phyloP scores from a whole-genome alignment of 139 green algal genomes.

The Eudorina sp. region DNA sequence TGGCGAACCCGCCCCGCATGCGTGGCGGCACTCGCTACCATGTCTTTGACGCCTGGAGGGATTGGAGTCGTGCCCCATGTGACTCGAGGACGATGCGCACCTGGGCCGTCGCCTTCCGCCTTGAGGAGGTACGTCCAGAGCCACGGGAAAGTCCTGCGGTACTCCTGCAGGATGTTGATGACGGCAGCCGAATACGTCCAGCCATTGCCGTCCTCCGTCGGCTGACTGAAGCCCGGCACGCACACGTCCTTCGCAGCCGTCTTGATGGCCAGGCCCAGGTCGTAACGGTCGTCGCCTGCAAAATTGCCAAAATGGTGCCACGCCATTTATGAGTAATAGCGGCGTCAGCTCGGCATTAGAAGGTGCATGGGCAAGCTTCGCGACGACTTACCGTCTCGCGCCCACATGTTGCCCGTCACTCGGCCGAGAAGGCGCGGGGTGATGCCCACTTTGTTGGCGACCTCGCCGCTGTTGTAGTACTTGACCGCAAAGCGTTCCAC shows the following conservation, averaged over 20 bases:
- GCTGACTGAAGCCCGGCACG: constrained; percentile 75
- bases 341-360: no score
- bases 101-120: constrained; percentile 1
- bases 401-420: constrained; percentile 82
- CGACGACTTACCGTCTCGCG: constrained; percentile 56
- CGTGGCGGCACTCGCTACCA: no score
- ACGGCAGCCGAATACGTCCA: constrained; percentile 84
- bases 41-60: no score
- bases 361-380: no score
- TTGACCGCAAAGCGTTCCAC: constrained; percentile 55
- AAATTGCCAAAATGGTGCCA: neutral
- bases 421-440: constrained; percentile 75
- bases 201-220: constrained; percentile 62
- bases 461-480: constrained; percentile 69
- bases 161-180: constrained; percentile 41
- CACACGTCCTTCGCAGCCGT: constrained; percentile 73
- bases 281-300: constrained; percentile 71
- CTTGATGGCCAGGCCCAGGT: constrained; percentile 90
- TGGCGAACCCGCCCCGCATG: no score
- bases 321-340: no score
- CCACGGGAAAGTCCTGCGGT: constrained; percentile 47
- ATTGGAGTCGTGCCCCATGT: no score
- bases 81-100: no score
- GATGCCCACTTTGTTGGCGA: constrained; percentile 65
- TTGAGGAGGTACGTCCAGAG: constrained; percentile 43